Evolutionary conservation across 192 early-diverging fungal genomes (phyloP).

Genomic region (Coemansia sp.): DNA sequence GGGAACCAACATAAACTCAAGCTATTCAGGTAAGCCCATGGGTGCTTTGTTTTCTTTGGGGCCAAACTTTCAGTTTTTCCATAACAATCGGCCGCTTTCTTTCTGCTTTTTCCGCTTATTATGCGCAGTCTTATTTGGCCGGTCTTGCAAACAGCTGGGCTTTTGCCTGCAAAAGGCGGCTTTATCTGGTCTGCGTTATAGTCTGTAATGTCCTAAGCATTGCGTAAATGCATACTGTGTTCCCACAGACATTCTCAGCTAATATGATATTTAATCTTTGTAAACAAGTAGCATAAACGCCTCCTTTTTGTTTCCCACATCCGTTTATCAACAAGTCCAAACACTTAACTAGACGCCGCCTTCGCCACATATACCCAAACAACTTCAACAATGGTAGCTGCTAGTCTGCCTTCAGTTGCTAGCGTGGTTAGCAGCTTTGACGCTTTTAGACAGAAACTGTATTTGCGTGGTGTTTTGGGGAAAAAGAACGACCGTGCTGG

Average conservation of each 20-base stretch:
- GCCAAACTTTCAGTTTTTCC: too few relatives aligned
- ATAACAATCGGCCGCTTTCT: too few relatives aligned
- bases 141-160: too few relatives aligned
- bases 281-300: conserved; percentile 7
- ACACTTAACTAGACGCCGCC: conserved; percentile 3
- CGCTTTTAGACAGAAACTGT: conserved; percentile 66
- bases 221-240: conserved; percentile 5
- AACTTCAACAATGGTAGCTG: conserved; percentile 18
- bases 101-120: too few relatives aligned
- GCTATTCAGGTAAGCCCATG: conserved; percentile 2
- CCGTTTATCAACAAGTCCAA: background rate
- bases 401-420: conserved; percentile 35
- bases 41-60: background rate
- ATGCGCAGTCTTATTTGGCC: too few relatives aligned
- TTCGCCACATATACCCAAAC: conserved; percentile 2
- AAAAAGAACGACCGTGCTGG: conserved; percentile 64
- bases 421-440: conserved; percentile 56
- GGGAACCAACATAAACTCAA: background rate
- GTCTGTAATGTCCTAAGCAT: background rate
- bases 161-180: too few relatives aligned
- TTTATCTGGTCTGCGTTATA: too few relatives aligned
- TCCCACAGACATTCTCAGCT: background rate
- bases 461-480: conserved; percentile 67
- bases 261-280: conserved; percentile 8
- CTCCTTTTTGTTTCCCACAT: conserved; percentile 6